phyloP scores from a whole-genome alignment of 192 early-diverging fungal species.

The Bifiguratus adelaidae region DNA sequence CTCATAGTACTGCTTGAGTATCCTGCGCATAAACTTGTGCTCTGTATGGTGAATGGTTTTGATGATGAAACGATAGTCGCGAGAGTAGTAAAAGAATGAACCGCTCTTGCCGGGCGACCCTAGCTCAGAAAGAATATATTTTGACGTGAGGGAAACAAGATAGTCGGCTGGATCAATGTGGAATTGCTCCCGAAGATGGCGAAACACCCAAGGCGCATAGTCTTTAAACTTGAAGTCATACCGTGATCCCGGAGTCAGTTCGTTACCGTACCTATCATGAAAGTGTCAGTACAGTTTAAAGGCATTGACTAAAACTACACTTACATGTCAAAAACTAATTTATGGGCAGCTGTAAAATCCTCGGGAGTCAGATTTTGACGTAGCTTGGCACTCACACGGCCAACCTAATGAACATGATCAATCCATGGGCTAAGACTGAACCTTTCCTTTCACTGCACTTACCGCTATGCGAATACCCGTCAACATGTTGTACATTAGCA shows the following conservation, averaged over 20 bases:
- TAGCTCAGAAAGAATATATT: slow-evolving; percentile 93
- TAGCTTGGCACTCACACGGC: slow-evolving; percentile 79
- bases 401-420: slow-evolving; percentile 35
- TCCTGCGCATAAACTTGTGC: slow-evolving; percentile 86
- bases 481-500: slow-evolving; percentile 97
- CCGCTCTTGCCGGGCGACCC: slow-evolving; percentile 94
- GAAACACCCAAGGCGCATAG: slow-evolving; percentile 97
- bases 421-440: slow-evolving; percentile 1
- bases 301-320: slow-evolving; percentile 1
- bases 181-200: slow-evolving; percentile 78
- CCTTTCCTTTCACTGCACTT: slow-evolving; percentile 13
- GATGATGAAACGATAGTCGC: slow-evolving; percentile 98
- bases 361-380: slow-evolving; percentile 53
- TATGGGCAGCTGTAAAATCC: slow-evolving; percentile 87
- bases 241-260: slow-evolving; percentile 85
- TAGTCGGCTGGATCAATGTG: slow-evolving; percentile 90
- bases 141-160: slow-evolving; percentile 86
- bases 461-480: slow-evolving; percentile 88
- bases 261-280: slow-evolving; percentile 66
- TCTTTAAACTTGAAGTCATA: slow-evolving; percentile 99
- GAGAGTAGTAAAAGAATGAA: slow-evolving; percentile 96
- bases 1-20: slow-evolving; percentile 82
- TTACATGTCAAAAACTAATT: slow-evolving; percentile 92
- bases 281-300: not conserved
- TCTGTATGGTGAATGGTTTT: slow-evolving; percentile 94